Evolutionary conservation across 441 rosid species (phyloP), one percentile per base, ranked within the genome.

Genomic region (Corymbia citriodora): DNA sequence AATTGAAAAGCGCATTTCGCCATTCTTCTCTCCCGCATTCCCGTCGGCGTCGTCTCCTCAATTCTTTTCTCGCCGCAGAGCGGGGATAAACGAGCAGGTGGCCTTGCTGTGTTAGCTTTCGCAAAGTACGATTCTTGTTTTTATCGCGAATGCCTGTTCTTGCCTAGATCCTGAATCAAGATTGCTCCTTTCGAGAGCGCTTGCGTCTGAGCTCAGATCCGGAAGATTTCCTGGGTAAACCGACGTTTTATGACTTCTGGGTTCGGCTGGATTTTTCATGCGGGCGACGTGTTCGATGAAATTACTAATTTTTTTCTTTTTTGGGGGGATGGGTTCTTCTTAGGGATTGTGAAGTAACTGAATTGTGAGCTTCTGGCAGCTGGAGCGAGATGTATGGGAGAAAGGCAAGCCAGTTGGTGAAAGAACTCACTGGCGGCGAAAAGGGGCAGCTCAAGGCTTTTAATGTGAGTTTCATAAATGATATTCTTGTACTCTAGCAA

Each of bases 381-480:
- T 55, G 36, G 61, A 19, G 31, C 55, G 93, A 54, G 88, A 97
- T 96, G 99, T 95, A 96, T 70, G 98, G 98, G 48, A 96, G 97
- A 92, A 95, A 96, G 89, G 99, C 95, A 36, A 93, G 95, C 90
- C 95, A 97, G 90, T 91, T 98, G 87, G 94, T 97, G 61, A 97
- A 95, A 90, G 99, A 97, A 61, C 90, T 96, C 31, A 94, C 96
- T 3, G 90, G 90, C 14, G 91, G 97, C 9, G 99, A 96, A 63
- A 97, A 96, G 79, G 98, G 97, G 10, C 98, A 96, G 92, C 95
- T 96, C 90, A 94, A 94, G 91, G 93, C 93, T 88, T 97, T 96
- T 91, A 96, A 96, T 88, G 98, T 95, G 93, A 92, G 95, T 48
- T 23, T 53, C 49, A 4, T 13, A 33, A 3, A 52, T 63, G 19